Evolutionary conservation across 805 yeast genomes (phyloP).

Genomic region (Kodamaea leandrae): DNA sequence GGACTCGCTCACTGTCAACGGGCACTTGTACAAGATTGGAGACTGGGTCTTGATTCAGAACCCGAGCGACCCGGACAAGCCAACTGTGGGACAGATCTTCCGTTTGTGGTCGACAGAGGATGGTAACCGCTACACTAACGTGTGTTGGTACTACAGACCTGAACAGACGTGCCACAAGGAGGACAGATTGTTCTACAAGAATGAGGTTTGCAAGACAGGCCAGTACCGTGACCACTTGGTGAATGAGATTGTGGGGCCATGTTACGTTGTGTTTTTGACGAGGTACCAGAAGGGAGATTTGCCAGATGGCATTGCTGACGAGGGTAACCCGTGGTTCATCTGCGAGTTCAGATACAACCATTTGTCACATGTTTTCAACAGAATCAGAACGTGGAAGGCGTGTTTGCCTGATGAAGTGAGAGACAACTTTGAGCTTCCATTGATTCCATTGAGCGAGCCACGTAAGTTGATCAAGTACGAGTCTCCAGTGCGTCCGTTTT

Average conservation of each 20-base stretch:
- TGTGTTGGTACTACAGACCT: constrained; percentile 97
- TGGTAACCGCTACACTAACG: constrained; percentile 79
- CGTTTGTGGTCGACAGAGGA: constrained; percentile 92
- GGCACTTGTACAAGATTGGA: constrained; percentile 77
- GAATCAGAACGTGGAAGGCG: constrained; percentile 97
- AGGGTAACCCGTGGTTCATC: constrained; percentile 81
- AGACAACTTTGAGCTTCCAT: constrained; percentile 72
- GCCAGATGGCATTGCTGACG: constrained; percentile 54
- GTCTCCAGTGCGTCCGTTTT: constrained; percentile 77
- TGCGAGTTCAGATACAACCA: constrained; percentile 96
- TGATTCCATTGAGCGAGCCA: constrained; percentile 64
- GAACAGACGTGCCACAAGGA: constrained; percentile 95
- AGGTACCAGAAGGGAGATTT: constrained; percentile 95
- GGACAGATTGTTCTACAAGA: constrained; percentile 85
- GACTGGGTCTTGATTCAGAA: constrained; percentile 91
- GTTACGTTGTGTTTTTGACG: constrained; percentile 92
- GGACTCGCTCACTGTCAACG: constrained; percentile 69
- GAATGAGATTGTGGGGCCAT: constrained; percentile 86
- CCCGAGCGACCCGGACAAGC: constrained; percentile 83
- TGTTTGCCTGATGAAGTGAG: constrained; percentile 96
- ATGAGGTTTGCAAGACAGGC: constrained; percentile 95
- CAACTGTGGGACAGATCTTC: constrained; percentile 91
- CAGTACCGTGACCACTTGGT: constrained; percentile 93
- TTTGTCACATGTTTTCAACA: constrained; percentile 82
- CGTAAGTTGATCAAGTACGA: constrained; percentile 71